Percentiles rank a stretch among this genome's conserved stretches.
phyloP scores from a whole-genome alignment of 1,284 basidiomycete species.

The Sanghuangporus sanghuang region DNA sequence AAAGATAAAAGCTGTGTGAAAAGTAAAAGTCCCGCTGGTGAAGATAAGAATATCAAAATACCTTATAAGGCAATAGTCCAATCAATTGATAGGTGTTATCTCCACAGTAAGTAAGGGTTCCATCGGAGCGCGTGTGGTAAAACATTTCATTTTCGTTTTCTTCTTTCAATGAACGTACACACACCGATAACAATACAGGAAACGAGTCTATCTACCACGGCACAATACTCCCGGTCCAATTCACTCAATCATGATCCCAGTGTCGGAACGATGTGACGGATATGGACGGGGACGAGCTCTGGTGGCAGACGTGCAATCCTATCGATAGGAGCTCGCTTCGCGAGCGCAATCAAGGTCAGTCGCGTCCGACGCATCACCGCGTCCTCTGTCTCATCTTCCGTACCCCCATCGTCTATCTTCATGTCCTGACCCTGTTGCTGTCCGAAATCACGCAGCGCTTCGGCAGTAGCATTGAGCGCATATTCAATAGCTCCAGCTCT shows the following conservation, averaged over 20 bases:
- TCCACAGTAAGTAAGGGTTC: not conserved
- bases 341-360: slow-evolving; percentile 64
- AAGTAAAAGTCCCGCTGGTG: not conserved
- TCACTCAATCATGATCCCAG: slow-evolving; percentile 4
- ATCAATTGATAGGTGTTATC: not conserved
- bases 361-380: slow-evolving; percentile 48
- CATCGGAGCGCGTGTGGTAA: not conserved
- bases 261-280: slow-evolving; percentile 55
- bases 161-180: not conserved
- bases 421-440: slow-evolving; percentile 12
- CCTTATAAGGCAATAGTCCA: not conserved
- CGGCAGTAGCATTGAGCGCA: slow-evolving; percentile 46
- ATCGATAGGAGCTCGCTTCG: slow-evolving; percentile 68
- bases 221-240: slow-evolving; percentile 2
- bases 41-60: not conserved
- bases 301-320: slow-evolving; percentile 59
- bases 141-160: not conserved
- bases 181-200: not conserved
- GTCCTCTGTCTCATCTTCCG: slow-evolving; percentile 37
- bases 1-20: not conserved
- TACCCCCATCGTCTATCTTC: slow-evolving; percentile 8
- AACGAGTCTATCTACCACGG: not conserved
- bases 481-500: slow-evolving; percentile 44
- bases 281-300: slow-evolving; percentile 60
- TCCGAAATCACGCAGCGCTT: slow-evolving; percentile 35